Base-by-base conservation (phyloP, 441 rosid genomes). In the Kokia cookei region DNA sequence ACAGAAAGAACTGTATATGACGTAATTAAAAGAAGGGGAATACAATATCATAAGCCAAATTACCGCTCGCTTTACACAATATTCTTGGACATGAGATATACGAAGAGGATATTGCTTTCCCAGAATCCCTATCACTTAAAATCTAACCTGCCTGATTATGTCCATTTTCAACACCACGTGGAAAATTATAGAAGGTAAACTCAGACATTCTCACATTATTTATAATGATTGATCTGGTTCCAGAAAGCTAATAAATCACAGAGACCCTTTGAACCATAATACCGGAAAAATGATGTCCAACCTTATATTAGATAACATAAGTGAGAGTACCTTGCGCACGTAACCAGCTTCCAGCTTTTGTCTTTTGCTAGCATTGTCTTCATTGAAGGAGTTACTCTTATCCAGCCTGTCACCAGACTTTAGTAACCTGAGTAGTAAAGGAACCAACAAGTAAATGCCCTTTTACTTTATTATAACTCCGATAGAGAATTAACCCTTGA, bases 261-360 rank as follows among this genome's bases (percentile, higher is more conserved):
- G 19, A 50, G 22, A 51, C 24, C 57, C n/a, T 6, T 51, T 51
- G 57, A 51, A 51, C 57, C 57, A 51, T 9, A 51, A n/a, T 51
- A 51, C 57, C 1, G 40, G 42, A 66, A 47, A 35, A 26, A 47
- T 29, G 17, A 57, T 24, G 58, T 27, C 58, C 70, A 24, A 26
- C 26, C 22, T 7, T 48, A 48, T 67, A 27, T 14, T 57, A 8
- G 2, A 48, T 8, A 32, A 27, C 26, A 51, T 68, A 51, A 68
- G 26, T 35, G 51, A 47, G 17, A 11, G 76, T 53, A 90, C 95
- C 95, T 88, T 88, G 64, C 77, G 69, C 43, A 81, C 72, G 78
- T 81, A 87, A 47, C 95, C 93, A 65, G 82, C 74, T 55, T 86
- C 93, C 67, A 90, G 84, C 86, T 88, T 90, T 75, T 90, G 93